Evolutionary conservation across 2,329 filamentous ascomycete genomes (phyloP).

Genomic region (Phoma sp.): DNA sequence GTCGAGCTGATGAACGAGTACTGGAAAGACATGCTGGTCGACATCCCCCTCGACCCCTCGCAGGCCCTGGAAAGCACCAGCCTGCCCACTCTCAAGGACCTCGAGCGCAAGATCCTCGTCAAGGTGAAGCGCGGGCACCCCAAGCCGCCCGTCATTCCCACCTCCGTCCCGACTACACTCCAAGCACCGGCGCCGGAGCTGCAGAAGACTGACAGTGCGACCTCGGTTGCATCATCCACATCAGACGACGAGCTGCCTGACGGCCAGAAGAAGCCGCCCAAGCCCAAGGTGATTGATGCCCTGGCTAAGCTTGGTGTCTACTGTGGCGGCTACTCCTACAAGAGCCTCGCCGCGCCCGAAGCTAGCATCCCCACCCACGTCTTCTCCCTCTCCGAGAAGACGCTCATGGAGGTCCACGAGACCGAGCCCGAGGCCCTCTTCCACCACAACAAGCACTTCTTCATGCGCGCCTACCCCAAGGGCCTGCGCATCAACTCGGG

Average conservation of each 20-base stretch:
- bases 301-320: conserved; percentile 83
- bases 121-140: conserved; percentile 58
- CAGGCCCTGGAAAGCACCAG: conserved; percentile 63
- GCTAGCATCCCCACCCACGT: conserved; percentile 66
- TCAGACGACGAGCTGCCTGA: conserved; percentile 49
- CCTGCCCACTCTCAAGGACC: conserved; percentile 67
- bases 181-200: conserved; percentile 35
- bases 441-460: conserved; percentile 78
- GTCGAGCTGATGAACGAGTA: conserved; percentile 91
- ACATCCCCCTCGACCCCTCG: conserved; percentile 56
- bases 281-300: conserved; percentile 69
- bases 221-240: conserved; percentile 31
- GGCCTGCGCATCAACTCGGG: conserved; percentile 82
- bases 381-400: conserved; percentile 69
- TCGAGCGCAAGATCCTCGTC: conserved; percentile 76
- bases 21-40: conserved; percentile 79
- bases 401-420: conserved; percentile 71
- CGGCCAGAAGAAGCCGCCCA: conserved; percentile 60
- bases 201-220: conserved; percentile 30
- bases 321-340: conserved; percentile 84
- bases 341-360: conserved; percentile 70
- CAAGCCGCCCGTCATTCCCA: conserved; percentile 33
- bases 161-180: conserved; percentile 39
- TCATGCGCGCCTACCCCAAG: conserved; percentile 90
- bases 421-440: conserved; percentile 68